Percentiles rank a stretch among this genome's conserved stretches.
These are phyloP conservation scores for Heliamphora pulchella DNA, from an alignment of 179 eudicot genomes.

Conservation along the genomic window DNA sequence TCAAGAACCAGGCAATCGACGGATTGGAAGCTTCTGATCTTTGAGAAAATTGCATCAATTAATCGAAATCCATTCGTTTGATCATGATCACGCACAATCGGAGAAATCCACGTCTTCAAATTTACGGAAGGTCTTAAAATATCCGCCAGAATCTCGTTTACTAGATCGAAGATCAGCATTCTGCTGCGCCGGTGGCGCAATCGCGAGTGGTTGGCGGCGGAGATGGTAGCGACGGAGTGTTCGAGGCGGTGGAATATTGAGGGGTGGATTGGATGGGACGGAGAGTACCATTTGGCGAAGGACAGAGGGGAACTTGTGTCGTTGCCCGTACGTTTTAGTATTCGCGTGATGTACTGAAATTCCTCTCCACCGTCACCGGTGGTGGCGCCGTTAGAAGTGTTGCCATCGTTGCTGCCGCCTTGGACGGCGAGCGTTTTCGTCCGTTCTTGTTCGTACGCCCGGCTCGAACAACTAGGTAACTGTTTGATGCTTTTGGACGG, in stretches of 20 bases:
- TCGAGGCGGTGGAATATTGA: slow-evolving; percentile 46
- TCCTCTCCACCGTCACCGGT: slow-evolving; percentile 20
- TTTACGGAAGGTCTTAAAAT: too few relatives aligned
- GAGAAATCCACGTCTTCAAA: too few relatives aligned
- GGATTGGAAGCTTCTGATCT: too few relatives aligned
- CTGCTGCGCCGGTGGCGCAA: too few relatives aligned
- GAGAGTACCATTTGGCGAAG: slow-evolving; percentile 44
- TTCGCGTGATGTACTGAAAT: slow-evolving; percentile 44
- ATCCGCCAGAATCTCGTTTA: too few relatives aligned
- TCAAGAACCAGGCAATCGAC: too few relatives aligned
- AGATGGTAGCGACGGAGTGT: background rate
- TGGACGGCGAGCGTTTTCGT: slow-evolving; percentile 22
- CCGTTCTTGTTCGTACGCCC: slow-evolving; percentile 28
- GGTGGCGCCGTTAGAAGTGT: slow-evolving; percentile 13
- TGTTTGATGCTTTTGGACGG: slow-evolving; percentile 29
- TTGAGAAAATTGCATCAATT: too few relatives aligned
- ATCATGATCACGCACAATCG: too few relatives aligned
- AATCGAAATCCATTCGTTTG: too few relatives aligned
- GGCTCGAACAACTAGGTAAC: slow-evolving; percentile 46
- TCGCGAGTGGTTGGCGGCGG: background rate
- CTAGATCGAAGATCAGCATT: too few relatives aligned
- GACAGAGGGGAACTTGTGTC: slow-evolving; percentile 37
- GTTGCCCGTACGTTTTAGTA: slow-evolving; percentile 52
- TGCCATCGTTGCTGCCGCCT: slow-evolving; percentile 2
- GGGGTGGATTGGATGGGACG: slow-evolving; percentile 60